These are phyloP conservation scores for Tetracladium marchalianum DNA, from an alignment of 495 filamentous ascomycete species.

Conservation along the genomic window DNA sequence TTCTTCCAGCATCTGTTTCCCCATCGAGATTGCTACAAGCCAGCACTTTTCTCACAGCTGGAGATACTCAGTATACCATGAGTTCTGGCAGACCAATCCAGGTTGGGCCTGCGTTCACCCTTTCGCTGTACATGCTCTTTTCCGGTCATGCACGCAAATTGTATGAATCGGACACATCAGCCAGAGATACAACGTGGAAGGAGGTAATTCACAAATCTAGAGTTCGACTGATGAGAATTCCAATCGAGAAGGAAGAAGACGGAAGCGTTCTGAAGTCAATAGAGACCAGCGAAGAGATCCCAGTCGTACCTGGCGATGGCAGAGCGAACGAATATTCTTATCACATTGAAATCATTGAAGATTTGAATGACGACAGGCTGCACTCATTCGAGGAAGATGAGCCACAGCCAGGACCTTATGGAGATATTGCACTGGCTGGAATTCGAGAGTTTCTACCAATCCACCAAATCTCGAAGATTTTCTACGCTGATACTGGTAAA, in stretches of 20 bases:
- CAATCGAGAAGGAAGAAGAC: not conserved
- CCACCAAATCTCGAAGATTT: constrained; percentile 88
- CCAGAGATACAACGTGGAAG: constrained; percentile 71
- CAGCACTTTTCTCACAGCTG: constrained; percentile 81
- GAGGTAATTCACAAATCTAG: constrained; percentile 94
- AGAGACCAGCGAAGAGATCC: not conserved
- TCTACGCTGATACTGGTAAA: constrained; percentile 92
- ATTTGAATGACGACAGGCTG: constrained; percentile 82
- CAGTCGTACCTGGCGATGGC: constrained; percentile 9
- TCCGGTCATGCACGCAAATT: constrained; percentile 57
- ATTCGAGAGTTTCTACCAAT: constrained; percentile 79
- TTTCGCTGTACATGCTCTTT: constrained; percentile 97
- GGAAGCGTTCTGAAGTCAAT: constrained; percentile 1
- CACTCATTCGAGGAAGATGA: constrained; percentile 68
- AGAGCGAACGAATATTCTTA: constrained; percentile 68
- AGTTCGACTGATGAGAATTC: constrained; percentile 49
- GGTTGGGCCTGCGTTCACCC: constrained; percentile 76
- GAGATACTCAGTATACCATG: constrained; percentile 73
- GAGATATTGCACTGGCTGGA: constrained; percentile 64
- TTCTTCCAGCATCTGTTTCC: constrained; percentile 72
- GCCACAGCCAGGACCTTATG: constrained; percentile 51
- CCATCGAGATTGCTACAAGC: constrained; percentile 88
- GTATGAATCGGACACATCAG: constrained; percentile 35
- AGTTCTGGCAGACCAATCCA: constrained; percentile 58
- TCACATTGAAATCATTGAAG: constrained; percentile 81